These are phyloP conservation scores for Rhodotorula sp. DNA, from an alignment of 1,284 basidiomycete species.

Conservation along the genomic window DNA sequence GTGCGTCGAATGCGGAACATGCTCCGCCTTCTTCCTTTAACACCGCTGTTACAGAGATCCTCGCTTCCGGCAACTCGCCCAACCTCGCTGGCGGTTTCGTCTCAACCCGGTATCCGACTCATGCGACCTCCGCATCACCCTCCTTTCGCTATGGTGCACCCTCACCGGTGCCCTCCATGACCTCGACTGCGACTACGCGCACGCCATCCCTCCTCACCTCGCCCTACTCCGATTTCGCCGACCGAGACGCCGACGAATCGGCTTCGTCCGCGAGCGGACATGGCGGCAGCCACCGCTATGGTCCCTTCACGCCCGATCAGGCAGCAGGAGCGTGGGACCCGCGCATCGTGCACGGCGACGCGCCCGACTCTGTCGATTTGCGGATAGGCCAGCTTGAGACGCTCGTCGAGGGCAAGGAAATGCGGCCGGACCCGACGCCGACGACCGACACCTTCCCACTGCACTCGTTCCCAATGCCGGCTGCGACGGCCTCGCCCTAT, in stretches of 20 bases:
- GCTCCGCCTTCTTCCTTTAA: too few species aligned
- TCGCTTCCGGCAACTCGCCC: background rate
- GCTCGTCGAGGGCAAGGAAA: background rate
- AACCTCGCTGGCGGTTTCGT: conserved; percentile 1
- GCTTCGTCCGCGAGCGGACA: background rate
- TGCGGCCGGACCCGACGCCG: background rate
- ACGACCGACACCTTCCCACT: conserved; percentile 3
- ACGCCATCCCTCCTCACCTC: conserved; percentile 30
- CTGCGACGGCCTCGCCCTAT: background rate
- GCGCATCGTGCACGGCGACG: background rate
- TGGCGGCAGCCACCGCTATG: too few species aligned
- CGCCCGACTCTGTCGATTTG: background rate
- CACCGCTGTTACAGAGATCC: background rate
- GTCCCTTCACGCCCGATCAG: background rate
- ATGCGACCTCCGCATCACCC: background rate
- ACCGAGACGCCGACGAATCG: background rate
- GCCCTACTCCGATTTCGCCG: conserved; percentile 20
- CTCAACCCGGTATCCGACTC: background rate
- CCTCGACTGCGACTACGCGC: background rate
- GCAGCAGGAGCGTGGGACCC: background rate
- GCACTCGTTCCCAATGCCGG: background rate
- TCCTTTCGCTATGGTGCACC: background rate
- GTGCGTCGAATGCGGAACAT: background rate
- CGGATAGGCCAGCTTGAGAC: background rate
- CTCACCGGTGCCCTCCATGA: background rate